Evolutionary conservation across 108 stramenopile species (phyloP), one percentile per base, ranked within the genome.

Genomic region (Nitzschia palea): DNA sequence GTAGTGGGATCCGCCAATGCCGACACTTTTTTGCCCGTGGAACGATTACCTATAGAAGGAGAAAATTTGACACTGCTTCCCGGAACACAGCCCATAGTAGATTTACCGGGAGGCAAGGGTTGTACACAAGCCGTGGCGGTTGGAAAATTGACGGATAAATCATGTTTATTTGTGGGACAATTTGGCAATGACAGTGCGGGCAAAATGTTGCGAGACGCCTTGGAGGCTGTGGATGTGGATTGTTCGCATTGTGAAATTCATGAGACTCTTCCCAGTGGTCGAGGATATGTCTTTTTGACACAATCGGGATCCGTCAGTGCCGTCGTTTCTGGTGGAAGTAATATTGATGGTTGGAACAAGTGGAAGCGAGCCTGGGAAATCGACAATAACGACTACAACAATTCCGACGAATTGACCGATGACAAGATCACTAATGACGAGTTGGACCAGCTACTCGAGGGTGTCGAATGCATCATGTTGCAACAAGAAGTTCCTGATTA

Each of bases 71-170:
- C 79, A 14, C 59, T 86, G 29, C 28, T 80, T 32, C 71, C 70
- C 0, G 62, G 76, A 27, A 60, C 29, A 18, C 37, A 65, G 22
- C 81, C 81, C 29, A 53, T 65, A 9, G 70, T 88, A 3, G 86
- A 87, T 60, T 78, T 91, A 22, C 86, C 89, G 1, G 89, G 89
- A 25, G 88, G 88, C 3, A 88, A 93, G 62, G 91, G 91, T 18
- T 86, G 82, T 56, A 93, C 88, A 65, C 91, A 93, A 66, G 91
- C 91, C 43, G 80, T 93, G 50, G 86, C 86, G 0, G 80, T 65
- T 25, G 53, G 80, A 23, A 89, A 84, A 64, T 62, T 93, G 23
- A 37, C 68, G 28, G 10, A 28, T 4, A 27, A 44, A 43, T 29
- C 43, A 25, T 80, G 81, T 17, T 43, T 73, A 15, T 89, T 93